Evolutionary conservation across 169 alveolate genomes (phyloP).

Genomic region (Plasmodium vinckei): DNA sequence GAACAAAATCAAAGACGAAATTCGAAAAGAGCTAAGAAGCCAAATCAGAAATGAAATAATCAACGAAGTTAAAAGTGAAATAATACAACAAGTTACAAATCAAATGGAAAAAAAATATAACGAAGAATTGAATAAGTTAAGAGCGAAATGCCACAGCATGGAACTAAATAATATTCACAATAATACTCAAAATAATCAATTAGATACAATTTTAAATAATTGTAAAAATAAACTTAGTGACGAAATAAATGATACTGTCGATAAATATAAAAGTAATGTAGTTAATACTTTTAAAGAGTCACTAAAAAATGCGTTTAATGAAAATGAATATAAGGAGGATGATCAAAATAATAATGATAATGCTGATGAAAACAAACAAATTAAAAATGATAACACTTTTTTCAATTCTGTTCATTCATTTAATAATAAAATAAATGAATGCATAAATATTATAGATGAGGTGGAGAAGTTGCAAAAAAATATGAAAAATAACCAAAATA

Average conservation of each 20-base stretch:
- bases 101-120: constrained; percentile 58
- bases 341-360: background rate
- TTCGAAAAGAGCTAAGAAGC: constrained; percentile 22
- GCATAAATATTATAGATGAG: constrained; percentile 29
- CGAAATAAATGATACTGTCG: constrained; percentile 50
- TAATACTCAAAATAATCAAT: constrained; percentile 9
- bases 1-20: background rate
- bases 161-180: background rate
- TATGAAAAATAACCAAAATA: constrained; percentile 8
- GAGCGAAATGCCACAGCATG: background rate
- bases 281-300: constrained; percentile 29
- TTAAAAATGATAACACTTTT: background rate
- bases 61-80: constrained; percentile 35
- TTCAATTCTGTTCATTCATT: background rate
- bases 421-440: constrained; percentile 67
- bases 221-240: constrained; percentile 31
- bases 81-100: constrained; percentile 44
- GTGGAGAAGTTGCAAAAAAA: constrained; percentile 1
- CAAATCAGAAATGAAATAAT: constrained; percentile 49
- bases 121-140: constrained; percentile 18
- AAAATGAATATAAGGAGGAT: background rate
- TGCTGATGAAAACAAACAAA: background rate
- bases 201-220: constrained; percentile 23
- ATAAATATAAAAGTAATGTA: constrained; percentile 52
- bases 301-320: constrained; percentile 12